A percentile compares a stretch with the other conserved stretches of the same genome.
These are phyloP conservation scores for Neonectria sp. DNA, from an alignment of 2,329 filamentous ascomycete species.

Conservation along the genomic window DNA sequence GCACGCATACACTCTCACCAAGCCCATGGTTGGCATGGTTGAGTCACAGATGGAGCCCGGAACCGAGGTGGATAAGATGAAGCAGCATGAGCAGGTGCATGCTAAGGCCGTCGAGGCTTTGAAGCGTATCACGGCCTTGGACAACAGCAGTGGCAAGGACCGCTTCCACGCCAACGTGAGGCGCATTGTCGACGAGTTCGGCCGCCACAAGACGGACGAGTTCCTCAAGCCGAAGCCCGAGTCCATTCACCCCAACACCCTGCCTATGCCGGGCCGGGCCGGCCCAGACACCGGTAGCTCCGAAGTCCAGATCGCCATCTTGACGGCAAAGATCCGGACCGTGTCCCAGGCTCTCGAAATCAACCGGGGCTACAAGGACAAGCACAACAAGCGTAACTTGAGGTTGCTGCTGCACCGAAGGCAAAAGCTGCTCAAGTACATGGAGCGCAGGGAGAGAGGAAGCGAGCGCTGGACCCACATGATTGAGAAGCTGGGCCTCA, in stretches of 20 bases:
- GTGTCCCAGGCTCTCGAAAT: constrained; percentile 80
- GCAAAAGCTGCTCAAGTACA: constrained; percentile 89
- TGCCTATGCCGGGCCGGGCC: constrained; percentile 69
- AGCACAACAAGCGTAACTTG: constrained; percentile 94
- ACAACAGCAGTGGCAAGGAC: constrained; percentile 84
- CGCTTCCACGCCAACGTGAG: constrained; percentile 85
- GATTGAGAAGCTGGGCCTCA: constrained; percentile 86
- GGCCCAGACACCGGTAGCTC: constrained; percentile 95
- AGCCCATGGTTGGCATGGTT: constrained; percentile 63
- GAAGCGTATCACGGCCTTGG: constrained; percentile 82
- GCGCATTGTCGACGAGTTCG: constrained; percentile 89
- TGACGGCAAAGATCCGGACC: constrained; percentile 93
- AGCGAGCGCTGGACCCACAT: constrained; percentile 92
- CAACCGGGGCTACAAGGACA: constrained; percentile 83
- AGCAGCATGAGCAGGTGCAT: constrained; percentile 70
- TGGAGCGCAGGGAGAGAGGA: constrained; percentile 91
- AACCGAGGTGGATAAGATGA: constrained; percentile 53
- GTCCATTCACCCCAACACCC: constrained; percentile 58
- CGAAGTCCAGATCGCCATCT: constrained; percentile 96
- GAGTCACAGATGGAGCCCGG: constrained; percentile 59
- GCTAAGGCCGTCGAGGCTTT: constrained; percentile 82
- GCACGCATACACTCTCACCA: constrained; percentile 78
- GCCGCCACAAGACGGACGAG: constrained; percentile 89
- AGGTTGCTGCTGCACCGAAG: constrained; percentile 87
- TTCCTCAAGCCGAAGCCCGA: constrained; percentile 74